These are phyloP conservation scores for Vanrija pseudolonga DNA, from an alignment of 1,284 basidiomycete species.

Conservation along the genomic window DNA sequence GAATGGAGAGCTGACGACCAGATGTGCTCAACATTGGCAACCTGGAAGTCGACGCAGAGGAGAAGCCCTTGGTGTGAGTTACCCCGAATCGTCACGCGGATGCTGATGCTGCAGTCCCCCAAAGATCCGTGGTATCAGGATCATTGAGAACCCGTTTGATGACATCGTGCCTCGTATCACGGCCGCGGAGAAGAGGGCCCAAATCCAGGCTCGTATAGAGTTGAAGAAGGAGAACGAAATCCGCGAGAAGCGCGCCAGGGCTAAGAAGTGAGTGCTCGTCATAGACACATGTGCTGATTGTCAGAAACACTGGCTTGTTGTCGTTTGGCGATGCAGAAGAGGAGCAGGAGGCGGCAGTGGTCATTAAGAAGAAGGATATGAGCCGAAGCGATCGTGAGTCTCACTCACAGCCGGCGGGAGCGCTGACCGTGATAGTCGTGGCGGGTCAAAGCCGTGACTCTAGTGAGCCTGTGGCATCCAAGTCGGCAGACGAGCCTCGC, in stretches of 20 bases:
- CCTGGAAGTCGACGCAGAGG: constrained; percentile 76
- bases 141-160: constrained; percentile 87
- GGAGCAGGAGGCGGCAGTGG: constrained; percentile 53
- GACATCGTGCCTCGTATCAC: constrained; percentile 97
- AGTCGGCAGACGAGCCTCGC: constrained; percentile 11
- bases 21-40: constrained; percentile 88
- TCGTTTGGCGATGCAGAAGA: constrained; percentile 83
- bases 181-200: constrained; percentile 77
- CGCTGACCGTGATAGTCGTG: too few species aligned
- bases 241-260: constrained; percentile 62
- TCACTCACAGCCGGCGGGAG: not conserved
- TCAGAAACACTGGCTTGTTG: constrained; percentile 77
- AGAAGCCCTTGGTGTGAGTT: constrained; percentile 77
- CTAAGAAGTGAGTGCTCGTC: constrained; percentile 65
- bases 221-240: constrained; percentile 73
- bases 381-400: constrained; percentile 72
- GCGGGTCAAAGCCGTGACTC: too few species aligned
- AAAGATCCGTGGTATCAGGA: constrained; percentile 75
- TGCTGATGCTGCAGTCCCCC: constrained; percentile 63
- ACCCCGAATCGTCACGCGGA: constrained; percentile 2
- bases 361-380: constrained; percentile 71
- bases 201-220: constrained; percentile 71
- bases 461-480: too few species aligned
- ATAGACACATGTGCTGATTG: constrained; percentile 2
- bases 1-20: constrained; percentile 30